Evolutionary conservation across 1,139 yeast species (phyloP), one percentile per base, ranked within the genome.

Genomic region (Suhomyces wounanorum): DNA sequence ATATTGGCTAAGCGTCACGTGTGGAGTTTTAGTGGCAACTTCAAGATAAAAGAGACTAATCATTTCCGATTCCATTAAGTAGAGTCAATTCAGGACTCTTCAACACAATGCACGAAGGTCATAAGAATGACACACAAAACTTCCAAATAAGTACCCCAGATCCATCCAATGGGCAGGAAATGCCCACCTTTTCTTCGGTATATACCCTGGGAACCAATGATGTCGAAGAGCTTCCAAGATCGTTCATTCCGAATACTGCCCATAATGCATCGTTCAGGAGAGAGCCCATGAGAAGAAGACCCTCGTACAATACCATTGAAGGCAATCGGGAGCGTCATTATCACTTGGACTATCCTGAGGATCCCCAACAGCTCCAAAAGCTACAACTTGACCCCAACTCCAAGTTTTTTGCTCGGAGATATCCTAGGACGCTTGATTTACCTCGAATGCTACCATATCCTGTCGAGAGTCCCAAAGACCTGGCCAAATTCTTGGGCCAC

Each of bases 401-500:
- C 0, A 71, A 78, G 37, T 85, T 83, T 72, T 87, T 68, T 64
- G 75, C 88, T 7, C 73, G 90, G 44, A 64, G 49, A 53, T 69
- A 61, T 58, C 79, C 67, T 65, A 59, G 92, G 52, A 81, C 84
- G 14, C 75, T 87, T 51, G 78, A 84, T 49, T 75, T 89, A 54
- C 83, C 83, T 21, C 72, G 67, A n/a, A 62, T 84, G 48, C 75
- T 94, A 40, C 99, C 99, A 0, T 94, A 94, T 65, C 72, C 75
- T 41, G 81, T 87, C 1, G 98, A 91, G 66, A 65, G 82, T 1
- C 84, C 84, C 9, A 72, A 72, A 43, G 96, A 89, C 54, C 88
- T 84, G 53, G 87, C 90, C 16, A 81, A 79, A 52, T 92, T 90
- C 60, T 73, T 94, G 48, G 79, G 90, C 49, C 96, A 87, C 62